Base-by-base conservation (phyloP, 208 protist species). In the Trypanosoma platydactyli region DNA sequence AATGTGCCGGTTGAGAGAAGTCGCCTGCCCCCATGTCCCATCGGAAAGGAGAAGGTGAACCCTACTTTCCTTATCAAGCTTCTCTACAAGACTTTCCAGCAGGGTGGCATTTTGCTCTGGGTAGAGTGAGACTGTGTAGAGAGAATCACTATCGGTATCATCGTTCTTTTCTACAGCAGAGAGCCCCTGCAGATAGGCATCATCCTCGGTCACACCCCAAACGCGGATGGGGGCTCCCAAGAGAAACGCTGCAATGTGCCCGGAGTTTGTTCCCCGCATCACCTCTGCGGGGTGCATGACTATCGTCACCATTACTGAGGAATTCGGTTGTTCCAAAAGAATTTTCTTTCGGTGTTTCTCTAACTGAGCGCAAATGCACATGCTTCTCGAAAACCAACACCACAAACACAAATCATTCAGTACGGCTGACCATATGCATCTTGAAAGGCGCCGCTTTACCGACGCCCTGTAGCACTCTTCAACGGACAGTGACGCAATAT, bases 261-360 rank as follows among this genome's bases (percentile, higher is more conserved):
- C 88, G 4, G 88, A 84, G 75, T 94, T 94, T 22, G 88, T 91
- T 64, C 81, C 84, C 15, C 88, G 88, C 79, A 94, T 83, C 44
- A 94, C 20, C 73, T 94, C 88, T 64, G 86, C 88, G 9, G 77
- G 57, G 72, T 94, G 88, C 57, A 94, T 71, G 16, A 94, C 65
- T 68, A 94, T 84, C 42, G 84, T 91, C 41, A 93, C 74, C 45
- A 71, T 59, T 3, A 83, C 71, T 25, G 64, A 55, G 22, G 60
- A 51, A 25, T 75, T 61, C 11, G 78, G 42, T 24, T 71, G 44
- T 42, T 16, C 41, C 0, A 58, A 46, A 15, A 73, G 80, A 52
- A 94, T 45, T 3, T 60, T 41, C 12, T 61, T 65, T 33, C 77
- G 68, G 48, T 79, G 75, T 13, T 71, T 57, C 35, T 88, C 81